Percentiles rank a stretch among this genome's conserved stretches.
Evolutionary conservation across 805 yeast genomes (phyloP).

Genomic region (Yamadazyma nakazawae): DNA sequence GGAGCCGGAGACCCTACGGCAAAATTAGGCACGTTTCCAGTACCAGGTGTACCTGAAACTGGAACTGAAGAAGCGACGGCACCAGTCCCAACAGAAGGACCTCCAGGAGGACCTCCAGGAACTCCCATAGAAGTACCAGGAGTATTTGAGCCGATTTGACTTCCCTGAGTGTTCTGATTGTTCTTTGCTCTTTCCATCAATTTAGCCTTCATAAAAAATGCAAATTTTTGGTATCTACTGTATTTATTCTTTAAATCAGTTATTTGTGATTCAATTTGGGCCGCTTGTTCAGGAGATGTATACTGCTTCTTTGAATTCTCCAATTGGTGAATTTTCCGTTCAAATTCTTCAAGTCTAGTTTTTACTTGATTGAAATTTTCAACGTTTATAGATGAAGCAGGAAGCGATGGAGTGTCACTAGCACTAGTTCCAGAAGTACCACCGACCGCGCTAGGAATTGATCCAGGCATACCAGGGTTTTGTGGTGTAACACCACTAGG

Average conservation of each 20-base stretch:
- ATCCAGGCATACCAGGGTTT: slow-evolving; percentile 1
- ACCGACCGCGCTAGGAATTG: not conserved
- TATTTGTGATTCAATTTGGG: slow-evolving; percentile 48
- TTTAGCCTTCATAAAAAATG: slow-evolving; percentile 44
- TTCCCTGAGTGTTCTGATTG: not conserved
- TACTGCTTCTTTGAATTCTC: slow-evolving; percentile 46
- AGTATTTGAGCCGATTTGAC: not conserved
- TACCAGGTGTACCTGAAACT: not conserved
- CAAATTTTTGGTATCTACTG: slow-evolving; percentile 49
- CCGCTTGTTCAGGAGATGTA: slow-evolving; percentile 42
- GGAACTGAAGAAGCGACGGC: not conserved
- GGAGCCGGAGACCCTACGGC: not conserved
- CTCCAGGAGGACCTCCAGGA: not conserved
- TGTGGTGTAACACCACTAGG: not conserved
- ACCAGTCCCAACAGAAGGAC: not conserved
- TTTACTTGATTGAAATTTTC: slow-evolving; percentile 44
- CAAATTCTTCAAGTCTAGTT: slow-evolving; percentile 46
- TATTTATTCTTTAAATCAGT: slow-evolving; percentile 44
- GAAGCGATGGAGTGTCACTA: slow-evolving; percentile 11
- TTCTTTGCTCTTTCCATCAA: slow-evolving; percentile 30
- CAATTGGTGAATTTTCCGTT: slow-evolving; percentile 47
- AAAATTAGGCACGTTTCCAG: not conserved
- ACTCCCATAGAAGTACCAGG: not conserved
- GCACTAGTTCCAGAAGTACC: not conserved
- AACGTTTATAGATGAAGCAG: slow-evolving; percentile 26